These are phyloP conservation scores for Botryosphaeria agaves DNA, from an alignment of 2,329 filamentous ascomycete genomes.

Conservation along the genomic window DNA sequence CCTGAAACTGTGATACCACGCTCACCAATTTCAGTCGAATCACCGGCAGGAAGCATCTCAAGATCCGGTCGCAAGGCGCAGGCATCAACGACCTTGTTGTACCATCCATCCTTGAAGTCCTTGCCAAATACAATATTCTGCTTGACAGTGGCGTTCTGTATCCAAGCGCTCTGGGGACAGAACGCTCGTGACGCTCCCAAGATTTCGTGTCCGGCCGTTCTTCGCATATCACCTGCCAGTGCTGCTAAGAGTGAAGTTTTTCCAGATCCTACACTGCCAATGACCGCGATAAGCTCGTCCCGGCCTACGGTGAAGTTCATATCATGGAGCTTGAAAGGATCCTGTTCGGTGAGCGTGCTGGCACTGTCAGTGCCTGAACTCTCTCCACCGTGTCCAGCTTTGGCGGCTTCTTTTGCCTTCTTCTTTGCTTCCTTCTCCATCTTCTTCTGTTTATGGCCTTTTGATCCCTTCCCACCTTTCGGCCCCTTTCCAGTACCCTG, in stretches of 20 bases:
- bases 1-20: slow-evolving; percentile 90
- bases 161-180: slow-evolving; percentile 95
- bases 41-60: slow-evolving; percentile 82
- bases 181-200: slow-evolving; percentile 73
- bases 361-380: slow-evolving; percentile 31
- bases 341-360: slow-evolving; percentile 38
- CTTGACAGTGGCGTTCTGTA: slow-evolving; percentile 75
- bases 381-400: slow-evolving; percentile 20
- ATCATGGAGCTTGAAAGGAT: slow-evolving; percentile 56
- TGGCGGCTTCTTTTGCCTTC: slow-evolving; percentile 16
- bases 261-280: slow-evolving; percentile 74
- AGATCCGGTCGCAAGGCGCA: slow-evolving; percentile 76
- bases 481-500: slow-evolving; percentile 12
- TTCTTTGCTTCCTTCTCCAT: slow-evolving; percentile 23
- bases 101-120: slow-evolving; percentile 55
- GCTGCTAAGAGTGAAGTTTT: slow-evolving; percentile 83
- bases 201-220: slow-evolving; percentile 54
- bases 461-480: slow-evolving; percentile 16
- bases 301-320: slow-evolving; percentile 51
- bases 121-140: slow-evolving; percentile 90
- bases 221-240: slow-evolving; percentile 85
- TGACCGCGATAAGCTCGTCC: slow-evolving; percentile 69
- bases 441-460: slow-evolving; percentile 25
- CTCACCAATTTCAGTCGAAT: slow-evolving; percentile 85
- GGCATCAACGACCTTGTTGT: slow-evolving; percentile 65